Conservation (phyloP, 139 green algal species). For the Chlorella vulgaris region DNA sequence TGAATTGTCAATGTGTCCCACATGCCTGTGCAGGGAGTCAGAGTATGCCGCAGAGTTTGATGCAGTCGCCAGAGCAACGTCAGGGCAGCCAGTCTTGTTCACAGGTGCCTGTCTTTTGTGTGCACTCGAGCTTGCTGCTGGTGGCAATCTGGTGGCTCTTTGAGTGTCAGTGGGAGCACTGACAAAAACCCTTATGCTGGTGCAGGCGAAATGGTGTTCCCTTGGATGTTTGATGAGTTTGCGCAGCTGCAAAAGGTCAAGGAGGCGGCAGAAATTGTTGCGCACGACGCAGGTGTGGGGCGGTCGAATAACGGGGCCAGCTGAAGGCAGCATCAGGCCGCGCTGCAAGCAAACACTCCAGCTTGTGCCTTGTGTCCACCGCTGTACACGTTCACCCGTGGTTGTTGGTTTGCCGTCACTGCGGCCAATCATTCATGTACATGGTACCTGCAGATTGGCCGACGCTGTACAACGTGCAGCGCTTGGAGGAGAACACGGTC, state of each 20-base stretch:
- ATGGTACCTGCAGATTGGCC: conserved; percentile 86
- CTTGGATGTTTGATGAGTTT: conserved; percentile 94
- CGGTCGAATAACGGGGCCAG: no score
- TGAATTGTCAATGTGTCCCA: not conserved
- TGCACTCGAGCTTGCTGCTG: not conserved
- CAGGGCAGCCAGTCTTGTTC: conserved; percentile 72
- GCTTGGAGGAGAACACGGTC: conserved; percentile 67
- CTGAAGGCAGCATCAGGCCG: no score
- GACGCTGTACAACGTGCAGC: conserved; percentile 76
- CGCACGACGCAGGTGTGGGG: conserved; percentile 4
- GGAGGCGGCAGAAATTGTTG: conserved; percentile 75
- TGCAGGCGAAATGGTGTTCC: conserved; percentile 93
- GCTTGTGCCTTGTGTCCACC: no score
- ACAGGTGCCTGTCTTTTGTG: conserved; percentile 55
- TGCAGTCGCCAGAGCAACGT: conserved; percentile 53
- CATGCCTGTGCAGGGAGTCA: conserved; percentile 23
- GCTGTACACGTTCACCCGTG: no score
- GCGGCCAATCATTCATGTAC: no score
- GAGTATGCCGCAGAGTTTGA: conserved; percentile 72
- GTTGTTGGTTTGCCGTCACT: no score
- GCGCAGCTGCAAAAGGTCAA: conserved; percentile 72
- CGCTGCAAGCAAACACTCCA: no score
- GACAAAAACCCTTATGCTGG: not conserved
- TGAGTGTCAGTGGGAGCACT: not conserved
- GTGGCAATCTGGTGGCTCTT: no score